Evolutionary conservation across 257 asterid species (phyloP), one percentile per base, ranked within the genome.

Genomic region (Rhazya stricta): DNA sequence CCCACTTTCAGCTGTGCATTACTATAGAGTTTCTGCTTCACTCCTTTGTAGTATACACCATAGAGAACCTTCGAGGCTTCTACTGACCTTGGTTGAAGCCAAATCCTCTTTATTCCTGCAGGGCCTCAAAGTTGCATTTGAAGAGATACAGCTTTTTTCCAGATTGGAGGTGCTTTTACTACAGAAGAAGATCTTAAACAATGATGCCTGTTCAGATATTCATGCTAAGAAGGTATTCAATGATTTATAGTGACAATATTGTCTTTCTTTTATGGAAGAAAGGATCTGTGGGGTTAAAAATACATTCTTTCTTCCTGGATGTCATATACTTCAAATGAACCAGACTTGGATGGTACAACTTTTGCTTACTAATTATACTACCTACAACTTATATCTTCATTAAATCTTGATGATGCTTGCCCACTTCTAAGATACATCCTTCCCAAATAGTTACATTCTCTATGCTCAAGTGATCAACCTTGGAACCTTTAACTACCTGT

Each of bases 121-220:
- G 99, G 74, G 75, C 78, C 79, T 88, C 76, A 85, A 94, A 74
- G 91, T 84, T 67, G 91, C 88, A 54, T 85, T 88, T 78, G 82
- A 80, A 65, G 89, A 85, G 67, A 74, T 89, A 74, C 87, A 79
- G 58, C 84, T 84, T 67, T 94, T 90, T 83, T 87, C 96, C 60
- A 86, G 85, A 72, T 69, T 92, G 87, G 92, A 89, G 77, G 93
- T 83, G 71, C 94, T 92, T 84, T 76, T 91, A 65, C 63, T 71
- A 71, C 83, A 80, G 78, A 90, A 92, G 86, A 92, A 90, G 82
- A 63, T 70, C 43, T 78, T 88, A 53, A 83, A 76, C 57, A 80
- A 36, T 62, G 85, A 82, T 67, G 88, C 80, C 45, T 72, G 89
- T 77, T 77, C 86, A 63, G 82, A 76, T 66, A 81, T 69, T 77